Conservation (phyloP, 2,329 filamentous ascomycete species). For the Beauveria scarabaeidicola region DNA sequence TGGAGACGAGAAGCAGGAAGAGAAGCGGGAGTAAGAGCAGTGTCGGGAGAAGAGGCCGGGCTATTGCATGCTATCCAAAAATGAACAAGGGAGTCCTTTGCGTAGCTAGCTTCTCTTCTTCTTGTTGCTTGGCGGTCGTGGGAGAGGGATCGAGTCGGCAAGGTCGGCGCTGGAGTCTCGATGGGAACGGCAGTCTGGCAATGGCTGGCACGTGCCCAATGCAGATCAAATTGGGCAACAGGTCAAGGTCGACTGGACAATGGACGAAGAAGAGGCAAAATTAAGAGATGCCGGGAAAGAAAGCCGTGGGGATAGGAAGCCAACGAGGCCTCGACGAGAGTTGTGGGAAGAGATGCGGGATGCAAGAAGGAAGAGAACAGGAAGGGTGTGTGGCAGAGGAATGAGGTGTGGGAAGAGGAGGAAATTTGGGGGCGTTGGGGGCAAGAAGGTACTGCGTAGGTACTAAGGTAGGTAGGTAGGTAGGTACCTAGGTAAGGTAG, state of each 20-base stretch:
- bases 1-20: neutral
- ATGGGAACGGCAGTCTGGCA: neutral
- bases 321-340: constrained; percentile 14
- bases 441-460: neutral
- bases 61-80: constrained; percentile 13
- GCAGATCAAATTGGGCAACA: neutral
- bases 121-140: neutral
- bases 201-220: constrained; percentile 6
- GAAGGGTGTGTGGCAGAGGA: constrained; percentile 19
- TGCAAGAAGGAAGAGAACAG: constrained; percentile 19
- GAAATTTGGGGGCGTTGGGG: neutral
- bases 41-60: neutral
- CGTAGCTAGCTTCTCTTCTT: neutral
- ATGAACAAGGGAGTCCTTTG: neutral
- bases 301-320: neutral
- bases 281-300: neutral
- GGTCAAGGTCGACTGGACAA: neutral
- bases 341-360: constrained; percentile 11
- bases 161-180: neutral
- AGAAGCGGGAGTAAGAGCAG: neutral
- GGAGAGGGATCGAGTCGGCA: neutral
- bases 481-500: neutral
- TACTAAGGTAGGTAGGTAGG: neutral
- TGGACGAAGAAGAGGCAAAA: neutral
- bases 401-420: constrained; percentile 14